A percentile compares a stretch with the other conserved stretches of the same genome.
phyloP scores from a whole-genome alignment of 2,329 filamentous ascomycete species.

The Diaporthe aspalathi region DNA sequence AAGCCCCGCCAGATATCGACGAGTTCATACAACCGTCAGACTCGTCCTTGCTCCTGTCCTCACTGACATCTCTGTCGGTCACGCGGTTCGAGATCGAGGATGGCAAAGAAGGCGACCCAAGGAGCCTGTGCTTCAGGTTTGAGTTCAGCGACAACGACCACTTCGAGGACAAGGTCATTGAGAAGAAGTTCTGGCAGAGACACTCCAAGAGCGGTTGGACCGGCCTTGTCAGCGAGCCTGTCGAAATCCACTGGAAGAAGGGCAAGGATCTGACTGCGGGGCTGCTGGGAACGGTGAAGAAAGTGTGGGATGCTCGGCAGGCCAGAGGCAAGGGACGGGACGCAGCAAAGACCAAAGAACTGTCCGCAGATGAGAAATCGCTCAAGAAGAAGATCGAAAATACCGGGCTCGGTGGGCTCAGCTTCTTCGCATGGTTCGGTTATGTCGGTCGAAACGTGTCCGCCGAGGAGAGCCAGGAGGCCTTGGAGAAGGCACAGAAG shows the following conservation, averaged over 20 bases:
- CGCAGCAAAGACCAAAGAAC: conserved; percentile 48
- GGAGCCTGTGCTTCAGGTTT: conserved; percentile 81
- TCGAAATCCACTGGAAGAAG: conserved; percentile 88
- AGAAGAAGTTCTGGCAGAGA: conserved; percentile 94
- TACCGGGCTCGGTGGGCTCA: conserved; percentile 72
- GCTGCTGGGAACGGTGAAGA: conserved; percentile 77
- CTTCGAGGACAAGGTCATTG: conserved; percentile 81
- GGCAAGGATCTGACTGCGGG: conserved; percentile 87
- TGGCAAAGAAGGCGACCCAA: conserved; percentile 76
- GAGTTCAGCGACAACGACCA: conserved; percentile 84
- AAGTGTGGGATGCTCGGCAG: conserved; percentile 74
- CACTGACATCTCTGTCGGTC: conserved; percentile 77
- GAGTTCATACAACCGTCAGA: conserved; percentile 88
- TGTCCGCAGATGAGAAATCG: conserved; percentile 60
- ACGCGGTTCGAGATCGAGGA: conserved; percentile 81
- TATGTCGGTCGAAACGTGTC: conserved; percentile 78
- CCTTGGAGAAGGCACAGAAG: conserved; percentile 68
- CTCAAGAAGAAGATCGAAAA: conserved; percentile 67
- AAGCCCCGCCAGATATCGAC: conserved; percentile 86
- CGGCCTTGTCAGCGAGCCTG: conserved; percentile 88
- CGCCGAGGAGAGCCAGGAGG: conserved; percentile 76
- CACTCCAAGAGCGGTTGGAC: conserved; percentile 74
- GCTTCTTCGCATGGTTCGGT: conserved; percentile 92
- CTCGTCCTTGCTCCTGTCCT: conserved; percentile 75
- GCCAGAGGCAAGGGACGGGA: conserved; percentile 50